phyloP scores from a whole-genome alignment of 371 early-diverging fungal species.

The Basidiobolus meristosporus region DNA sequence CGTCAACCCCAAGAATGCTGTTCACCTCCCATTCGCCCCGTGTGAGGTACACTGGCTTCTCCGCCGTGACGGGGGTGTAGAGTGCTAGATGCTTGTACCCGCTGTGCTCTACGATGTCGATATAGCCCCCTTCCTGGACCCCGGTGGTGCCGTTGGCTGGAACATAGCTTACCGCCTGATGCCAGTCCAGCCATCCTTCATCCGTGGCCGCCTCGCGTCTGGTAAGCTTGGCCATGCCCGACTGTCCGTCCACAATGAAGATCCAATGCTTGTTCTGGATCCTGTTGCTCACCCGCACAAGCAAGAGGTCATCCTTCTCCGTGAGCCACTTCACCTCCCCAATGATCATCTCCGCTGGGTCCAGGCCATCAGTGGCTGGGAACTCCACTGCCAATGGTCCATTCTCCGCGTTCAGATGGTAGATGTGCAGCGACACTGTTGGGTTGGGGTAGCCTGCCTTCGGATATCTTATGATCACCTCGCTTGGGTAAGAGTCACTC shows the following conservation, averaged over 20 bases:
- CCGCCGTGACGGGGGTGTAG: slow-evolving; percentile 21
- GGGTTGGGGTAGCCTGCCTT: slow-evolving; percentile 84
- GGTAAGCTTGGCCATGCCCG: no score
- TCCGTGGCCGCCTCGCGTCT: no score
- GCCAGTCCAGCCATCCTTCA: no score
- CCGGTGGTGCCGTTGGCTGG: no score
- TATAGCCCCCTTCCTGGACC: slow-evolving; percentile 40
- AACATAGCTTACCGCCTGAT: neutral
- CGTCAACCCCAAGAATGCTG: neutral
- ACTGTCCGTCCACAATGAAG: no score
- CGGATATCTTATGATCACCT: slow-evolving; percentile 63
- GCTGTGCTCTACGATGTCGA: slow-evolving; percentile 59
- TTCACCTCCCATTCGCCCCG: slow-evolving; percentile 79
- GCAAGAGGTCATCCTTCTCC: no score
- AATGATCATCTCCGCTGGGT: no score
- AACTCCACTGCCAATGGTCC: no score
- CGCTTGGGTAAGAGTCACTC: slow-evolving; percentile 52
- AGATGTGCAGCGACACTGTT: slow-evolving; percentile 46
- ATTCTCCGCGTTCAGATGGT: slow-evolving; percentile 15
- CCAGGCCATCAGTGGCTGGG: no score
- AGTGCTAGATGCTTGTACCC: slow-evolving; percentile 74
- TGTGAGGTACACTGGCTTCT: slow-evolving; percentile 38
- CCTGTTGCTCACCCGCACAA: no score
- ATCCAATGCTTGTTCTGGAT: no score
- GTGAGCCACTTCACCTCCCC: no score